Base-by-base conservation (phyloP, 139 green algal genomes). In the Klebsormidium nitens region DNA sequence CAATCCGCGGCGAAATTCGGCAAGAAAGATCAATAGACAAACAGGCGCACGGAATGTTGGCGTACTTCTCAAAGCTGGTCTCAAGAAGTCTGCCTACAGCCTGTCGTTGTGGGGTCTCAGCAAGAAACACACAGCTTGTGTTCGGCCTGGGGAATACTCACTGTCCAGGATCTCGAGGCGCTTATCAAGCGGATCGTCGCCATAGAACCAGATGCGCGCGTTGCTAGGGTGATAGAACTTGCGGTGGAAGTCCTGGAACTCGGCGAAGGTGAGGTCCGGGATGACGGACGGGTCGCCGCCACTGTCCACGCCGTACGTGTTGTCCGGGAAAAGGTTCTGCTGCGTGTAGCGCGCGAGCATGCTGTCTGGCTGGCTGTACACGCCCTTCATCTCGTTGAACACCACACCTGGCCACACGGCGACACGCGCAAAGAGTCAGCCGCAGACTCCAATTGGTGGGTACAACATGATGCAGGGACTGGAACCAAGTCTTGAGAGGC, bases 371-470 rank as follows among this genome's bases (percentile, higher is more conserved):
- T 86, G 91, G 23, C 86, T 95, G 90, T 98, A 99, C 14, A 98
- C 94, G 37, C 94, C 94, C 90, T 99, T 99, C 94, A 99, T 99
- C 84, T 99, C 94, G 76, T 99, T 99, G 87, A 97, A 99, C 61
- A 99, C 94, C 59, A 99, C 94, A 49, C 71, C 71, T 78, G 71
- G 32, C 11, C 49, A n/a, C n/a, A n/a, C n/a, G n/a, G n/a, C n/a
- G n/a, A n/a, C n/a, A n/a, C n/a, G n/a, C n/a, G n/a, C n/a, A n/a
- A n/a, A n/a, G n/a, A n/a, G n/a, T n/a, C n/a, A n/a, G n/a, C n/a
- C n/a, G n/a, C n/a, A n/a, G n/a, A n/a, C n/a, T n/a, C n/a, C n/a
- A n/a, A n/a, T n/a, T n/a, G n/a, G n/a, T n/a, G n/a, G n/a, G n/a
- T n/a, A n/a, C n/a, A n/a, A n/a, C n/a, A n/a, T n/a, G n/a, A n/a